Evolutionary conservation across 2,329 filamentous ascomycete species (phyloP).

Genomic region (Atkinsonella texensis): DNA sequence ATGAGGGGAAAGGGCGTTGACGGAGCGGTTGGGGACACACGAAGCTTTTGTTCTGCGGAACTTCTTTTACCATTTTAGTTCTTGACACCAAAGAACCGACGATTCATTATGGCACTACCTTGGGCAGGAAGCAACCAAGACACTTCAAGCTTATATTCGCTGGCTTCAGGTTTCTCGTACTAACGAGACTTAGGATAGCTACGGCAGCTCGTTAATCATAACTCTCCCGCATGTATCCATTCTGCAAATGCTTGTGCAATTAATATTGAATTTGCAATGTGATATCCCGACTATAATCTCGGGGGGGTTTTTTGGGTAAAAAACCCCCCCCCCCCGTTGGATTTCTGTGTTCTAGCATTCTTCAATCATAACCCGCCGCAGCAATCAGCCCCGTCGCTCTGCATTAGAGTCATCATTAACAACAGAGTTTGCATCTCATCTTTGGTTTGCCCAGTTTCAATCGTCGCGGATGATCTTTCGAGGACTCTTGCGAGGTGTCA

Average conservation of each 20-base stretch:
- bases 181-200: background rate
- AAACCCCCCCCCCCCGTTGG: too few species aligned
- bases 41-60: background rate
- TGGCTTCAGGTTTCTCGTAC: background rate
- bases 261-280: background rate
- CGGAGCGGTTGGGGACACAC: background rate
- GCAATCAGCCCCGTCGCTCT: too few species aligned
- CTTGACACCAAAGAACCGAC: background rate
- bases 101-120: background rate
- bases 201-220: background rate
- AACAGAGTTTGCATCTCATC: too few species aligned
- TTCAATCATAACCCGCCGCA: too few species aligned
- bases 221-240: background rate
- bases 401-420: too few species aligned
- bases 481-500: background rate
- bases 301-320: background rate
- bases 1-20: constrained; percentile 1
- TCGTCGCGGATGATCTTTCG: background rate
- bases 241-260: background rate
- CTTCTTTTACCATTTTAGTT: background rate
- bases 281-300: background rate
- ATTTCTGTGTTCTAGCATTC: background rate
- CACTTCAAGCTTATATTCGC: background rate
- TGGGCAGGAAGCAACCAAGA: background rate
- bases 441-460: background rate